Conservation (phyloP, 306 rosid species). For the Delonix regia region DNA sequence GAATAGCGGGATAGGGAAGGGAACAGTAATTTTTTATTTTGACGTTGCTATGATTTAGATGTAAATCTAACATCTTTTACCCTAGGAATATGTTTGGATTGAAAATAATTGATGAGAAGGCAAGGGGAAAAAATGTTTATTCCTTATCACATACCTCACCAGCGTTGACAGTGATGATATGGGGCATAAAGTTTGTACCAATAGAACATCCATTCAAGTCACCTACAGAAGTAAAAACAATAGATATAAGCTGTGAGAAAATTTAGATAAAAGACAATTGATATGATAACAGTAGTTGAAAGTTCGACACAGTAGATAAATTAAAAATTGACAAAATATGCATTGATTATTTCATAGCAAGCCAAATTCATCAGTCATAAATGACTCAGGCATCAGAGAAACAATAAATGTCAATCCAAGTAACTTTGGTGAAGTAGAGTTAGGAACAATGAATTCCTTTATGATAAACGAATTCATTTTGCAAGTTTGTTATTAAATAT, state of each 20-base stretch:
- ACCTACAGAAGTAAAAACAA: conserved; percentile 43
- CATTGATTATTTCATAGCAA: background rate
- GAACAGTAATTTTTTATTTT: no score
- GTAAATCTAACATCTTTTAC: no score
- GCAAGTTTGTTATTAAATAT: no score
- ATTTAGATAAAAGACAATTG: background rate
- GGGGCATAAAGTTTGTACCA: conserved; percentile 71
- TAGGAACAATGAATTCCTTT: no score
- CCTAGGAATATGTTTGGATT: no score
- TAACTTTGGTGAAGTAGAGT: background rate
- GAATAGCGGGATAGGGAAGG: no score
- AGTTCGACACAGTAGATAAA: background rate
- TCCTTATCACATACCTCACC: conserved; percentile 60
- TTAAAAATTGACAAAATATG: background rate
- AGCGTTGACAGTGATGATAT: conserved; percentile 60
- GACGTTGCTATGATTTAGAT: no score
- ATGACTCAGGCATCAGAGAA: background rate
- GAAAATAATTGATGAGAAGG: no score
- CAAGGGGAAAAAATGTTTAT: no score
- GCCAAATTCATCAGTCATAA: background rate
- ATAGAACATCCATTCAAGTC: conserved; percentile 43
- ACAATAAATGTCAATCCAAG: background rate
- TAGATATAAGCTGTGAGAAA: conserved; percentile 7
- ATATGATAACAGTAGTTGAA: no score
- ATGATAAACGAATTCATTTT: no score